Conservation (phyloP, 2,329 filamentous ascomycete genomes). For the Elsinoe australis region DNA sequence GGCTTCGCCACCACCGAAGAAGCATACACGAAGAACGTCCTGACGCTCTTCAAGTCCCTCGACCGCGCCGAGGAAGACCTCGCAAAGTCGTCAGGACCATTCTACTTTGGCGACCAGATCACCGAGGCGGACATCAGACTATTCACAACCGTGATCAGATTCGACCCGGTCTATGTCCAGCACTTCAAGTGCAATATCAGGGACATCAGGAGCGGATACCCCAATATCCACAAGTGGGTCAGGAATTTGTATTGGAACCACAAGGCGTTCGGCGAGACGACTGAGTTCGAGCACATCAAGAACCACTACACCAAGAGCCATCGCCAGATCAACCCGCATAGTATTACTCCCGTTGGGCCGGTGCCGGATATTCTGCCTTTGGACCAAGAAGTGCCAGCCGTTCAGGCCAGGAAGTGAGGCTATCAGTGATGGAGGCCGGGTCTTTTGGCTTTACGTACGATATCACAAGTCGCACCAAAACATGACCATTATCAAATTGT, state of each 20-base stretch:
- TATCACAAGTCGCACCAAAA: no score
- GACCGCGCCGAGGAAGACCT: slow-evolving; percentile 42
- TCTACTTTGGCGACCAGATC: slow-evolving; percentile 39
- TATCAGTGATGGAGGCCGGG: no score
- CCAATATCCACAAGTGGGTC: slow-evolving; percentile 72
- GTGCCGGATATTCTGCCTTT: slow-evolving; percentile 70
- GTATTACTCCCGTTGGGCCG: slow-evolving; percentile 79
- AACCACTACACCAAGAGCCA: slow-evolving; percentile 62
- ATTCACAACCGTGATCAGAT: slow-evolving; percentile 55
- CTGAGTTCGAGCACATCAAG: slow-evolving; percentile 94
- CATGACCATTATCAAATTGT: no score
- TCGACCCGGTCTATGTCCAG: slow-evolving; percentile 49
- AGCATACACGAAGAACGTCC: slow-evolving; percentile 42
- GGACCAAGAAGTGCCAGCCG: slow-evolving; percentile 68
- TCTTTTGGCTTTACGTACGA: no score
- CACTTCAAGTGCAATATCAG: slow-evolving; percentile 73
- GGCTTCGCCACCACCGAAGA: slow-evolving; percentile 48
- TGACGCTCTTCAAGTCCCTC: slow-evolving; percentile 41
- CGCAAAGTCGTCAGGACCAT: slow-evolving; percentile 37
- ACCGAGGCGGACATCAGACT: slow-evolving; percentile 47
- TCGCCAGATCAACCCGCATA: slow-evolving; percentile 55
- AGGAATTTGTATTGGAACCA: slow-evolving; percentile 76
- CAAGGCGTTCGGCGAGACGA: slow-evolving; percentile 70
- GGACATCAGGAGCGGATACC: slow-evolving; percentile 79
- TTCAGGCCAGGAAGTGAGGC: slow-evolving; percentile 26